Evolutionary conservation across 164 flowering plant genomes (phyloP), one percentile per base, ranked within the genome.

Genomic region (Houttuynia cordata): DNA sequence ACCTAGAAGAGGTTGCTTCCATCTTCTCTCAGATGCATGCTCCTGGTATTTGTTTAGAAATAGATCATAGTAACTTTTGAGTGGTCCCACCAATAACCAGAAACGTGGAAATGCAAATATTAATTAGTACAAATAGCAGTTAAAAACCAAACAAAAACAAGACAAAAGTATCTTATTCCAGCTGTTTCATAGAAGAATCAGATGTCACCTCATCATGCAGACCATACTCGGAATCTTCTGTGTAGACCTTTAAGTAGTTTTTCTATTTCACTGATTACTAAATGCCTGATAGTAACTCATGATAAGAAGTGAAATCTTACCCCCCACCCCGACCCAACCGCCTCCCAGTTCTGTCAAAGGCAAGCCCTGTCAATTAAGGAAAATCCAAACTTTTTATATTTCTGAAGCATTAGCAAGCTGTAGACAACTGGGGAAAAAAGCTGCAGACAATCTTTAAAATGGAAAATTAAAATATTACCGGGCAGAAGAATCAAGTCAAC

Each of bases 311-410:
- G n/a, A 57, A 23, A 51, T 85, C 49, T 15, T 79, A 94, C 99
- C 99, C 99, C 76, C 96, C 97, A 65, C 94, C 88, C 66, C 97
- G 96, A 51, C 97, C 97, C 73, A 94, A 60, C 50, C 99, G 96
- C 74, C 86, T 85, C 70, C 99, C 99, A 69, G 84, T 66, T 81
- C 68, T 80, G 72, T 94, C 97, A 71, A 94, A 94, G 57, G 96
- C 96, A 68, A 88, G 88, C 40, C 99, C 99, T 94, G 80, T 45
- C 20, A 24, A 64, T 13, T 56, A 53, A 53, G 37, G 24, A 42
- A 22, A 18, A 10, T 41, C 34, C n/a, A 22, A 42, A 15, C 17
- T 20, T 10, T 4, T n/a, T 50, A 18, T 22, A 14, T 60, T 25
- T 24, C 9, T 30, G 24, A 22, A 39, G 19, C 25, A 37, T 37